phyloP scores from a whole-genome alignment of 495 filamentous ascomycete genomes.

The Apodospora peruviana region DNA sequence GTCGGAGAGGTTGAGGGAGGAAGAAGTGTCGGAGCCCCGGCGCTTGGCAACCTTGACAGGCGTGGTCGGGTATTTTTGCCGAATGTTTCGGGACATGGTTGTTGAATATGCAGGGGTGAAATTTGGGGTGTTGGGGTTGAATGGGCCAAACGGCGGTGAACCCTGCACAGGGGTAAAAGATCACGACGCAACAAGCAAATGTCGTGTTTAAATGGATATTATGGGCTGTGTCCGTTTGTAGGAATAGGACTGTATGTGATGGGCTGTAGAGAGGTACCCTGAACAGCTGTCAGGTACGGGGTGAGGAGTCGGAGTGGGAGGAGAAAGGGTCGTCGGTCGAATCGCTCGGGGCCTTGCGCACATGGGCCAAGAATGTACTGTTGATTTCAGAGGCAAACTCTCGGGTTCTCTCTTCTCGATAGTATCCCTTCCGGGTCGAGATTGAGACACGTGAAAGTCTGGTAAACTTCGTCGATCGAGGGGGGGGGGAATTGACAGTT shows the following conservation, averaged over 20 bases:
- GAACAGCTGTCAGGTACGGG: not conserved
- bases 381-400: constrained; percentile 31
- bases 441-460: constrained; percentile 41
- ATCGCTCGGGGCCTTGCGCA: constrained; percentile 12
- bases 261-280: not conserved
- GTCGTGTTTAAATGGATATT: not conserved
- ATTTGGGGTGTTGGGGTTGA: constrained; percentile 8
- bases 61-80: constrained; percentile 40
- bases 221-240: not conserved
- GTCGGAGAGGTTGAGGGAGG: constrained; percentile 50
- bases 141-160: constrained; percentile 35
- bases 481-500: constrained; percentile 49
- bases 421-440: constrained; percentile 12
- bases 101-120: constrained; percentile 19
- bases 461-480: constrained; percentile 77
- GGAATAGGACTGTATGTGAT: not conserved
- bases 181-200: not conserved
- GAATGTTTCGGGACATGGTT: constrained; percentile 49
- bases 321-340: constrained; percentile 1
- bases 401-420: constrained; percentile 12
- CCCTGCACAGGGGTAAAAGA: not conserved
- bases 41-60: constrained; percentile 36
- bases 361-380: constrained; percentile 16
- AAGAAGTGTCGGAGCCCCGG: constrained; percentile 35
- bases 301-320: not conserved